These are phyloP conservation scores for Tripterygium wilfordii DNA, from an alignment of 177 flowering plant genomes.

Conservation along the genomic window DNA sequence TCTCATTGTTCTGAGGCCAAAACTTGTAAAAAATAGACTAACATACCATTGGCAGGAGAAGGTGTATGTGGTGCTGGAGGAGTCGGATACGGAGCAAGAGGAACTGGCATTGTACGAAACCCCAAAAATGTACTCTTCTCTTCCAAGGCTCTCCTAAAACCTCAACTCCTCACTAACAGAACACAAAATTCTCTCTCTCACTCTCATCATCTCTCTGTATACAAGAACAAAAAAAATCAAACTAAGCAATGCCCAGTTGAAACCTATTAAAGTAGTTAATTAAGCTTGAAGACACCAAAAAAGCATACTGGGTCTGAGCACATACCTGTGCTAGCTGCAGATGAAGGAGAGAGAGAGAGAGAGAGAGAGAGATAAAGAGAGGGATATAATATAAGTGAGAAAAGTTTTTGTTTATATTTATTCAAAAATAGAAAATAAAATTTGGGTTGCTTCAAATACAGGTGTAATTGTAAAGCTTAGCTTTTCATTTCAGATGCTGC, in stretches of 20 bases:
- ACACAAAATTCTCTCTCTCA: conserved; percentile 15
- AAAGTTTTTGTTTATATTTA: too few relatives aligned
- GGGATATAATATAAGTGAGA: conserved; percentile 3
- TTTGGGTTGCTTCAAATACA: too few relatives aligned
- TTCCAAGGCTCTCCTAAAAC: conserved; percentile 17
- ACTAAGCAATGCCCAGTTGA: too few relatives aligned
- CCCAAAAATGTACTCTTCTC: conserved; percentile 7
- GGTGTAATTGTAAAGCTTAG: too few relatives aligned
- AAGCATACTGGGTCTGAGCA: conserved; percentile 27
- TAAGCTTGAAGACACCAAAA: too few relatives aligned
- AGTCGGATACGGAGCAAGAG: conserved; percentile 87
- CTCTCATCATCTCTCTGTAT: conserved; percentile 17
- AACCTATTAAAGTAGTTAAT: too few relatives aligned
- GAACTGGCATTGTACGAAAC: conserved; percentile 67
- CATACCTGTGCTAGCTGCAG: conserved; percentile 26
- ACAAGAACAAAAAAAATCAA: background rate
- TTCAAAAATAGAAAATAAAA: too few relatives aligned
- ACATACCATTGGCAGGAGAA: conserved; percentile 56
- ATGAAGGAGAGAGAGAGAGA: conserved; percentile 17
- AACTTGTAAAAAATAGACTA: background rate
- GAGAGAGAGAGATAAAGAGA: conserved; percentile 8
- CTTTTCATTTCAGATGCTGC: conserved; percentile 1
- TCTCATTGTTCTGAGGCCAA: conserved; percentile 4
- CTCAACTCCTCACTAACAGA: conserved; percentile 17
- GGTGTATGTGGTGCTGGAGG: conserved; percentile 59